These are phyloP conservation scores for Alternaria solani DNA, from an alignment of 2,329 filamentous ascomycete genomes.

Conservation along the genomic window DNA sequence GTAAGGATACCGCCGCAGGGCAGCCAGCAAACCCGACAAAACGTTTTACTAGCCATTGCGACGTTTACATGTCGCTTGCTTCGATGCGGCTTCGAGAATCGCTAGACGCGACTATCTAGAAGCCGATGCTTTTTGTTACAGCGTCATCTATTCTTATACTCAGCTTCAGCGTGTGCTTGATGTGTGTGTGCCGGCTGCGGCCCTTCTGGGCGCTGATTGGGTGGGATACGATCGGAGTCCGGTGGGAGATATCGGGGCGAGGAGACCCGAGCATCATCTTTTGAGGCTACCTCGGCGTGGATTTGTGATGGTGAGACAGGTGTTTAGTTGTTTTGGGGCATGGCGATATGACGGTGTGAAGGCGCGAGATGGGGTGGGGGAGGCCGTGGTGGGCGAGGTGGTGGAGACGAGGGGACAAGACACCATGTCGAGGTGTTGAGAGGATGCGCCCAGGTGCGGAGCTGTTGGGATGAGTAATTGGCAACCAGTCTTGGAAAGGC, in stretches of 20 bases:
- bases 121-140: not conserved
- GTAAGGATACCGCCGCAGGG: not conserved
- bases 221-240: slow-evolving; percentile 28
- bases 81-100: not conserved
- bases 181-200: slow-evolving; percentile 12
- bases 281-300: slow-evolving; percentile 1
- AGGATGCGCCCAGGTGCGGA: not conserved
- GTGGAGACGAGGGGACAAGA: slow-evolving; percentile 1
- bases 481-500: not conserved
- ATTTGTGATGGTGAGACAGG: not conserved
- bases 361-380: slow-evolving; percentile 8
- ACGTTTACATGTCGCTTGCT: not conserved
- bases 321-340: not conserved
- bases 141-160: slow-evolving; percentile 12
- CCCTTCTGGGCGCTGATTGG: slow-evolving; percentile 20
- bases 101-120: not conserved
- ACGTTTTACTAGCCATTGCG: not conserved
- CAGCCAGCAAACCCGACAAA: not conserved
- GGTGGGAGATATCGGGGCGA: slow-evolving; percentile 25
- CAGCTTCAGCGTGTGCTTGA: not conserved
- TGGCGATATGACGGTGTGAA: not conserved
- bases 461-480: slow-evolving; percentile 3
- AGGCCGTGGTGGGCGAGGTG: slow-evolving; percentile 5
- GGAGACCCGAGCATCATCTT: slow-evolving; percentile 32
- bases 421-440: not conserved